A percentile compares a stretch with the other conserved stretches of the same genome.
phyloP scores from a whole-genome alignment of 192 early-diverging fungal genomes.

The Chytriomyces hyalinus region DNA sequence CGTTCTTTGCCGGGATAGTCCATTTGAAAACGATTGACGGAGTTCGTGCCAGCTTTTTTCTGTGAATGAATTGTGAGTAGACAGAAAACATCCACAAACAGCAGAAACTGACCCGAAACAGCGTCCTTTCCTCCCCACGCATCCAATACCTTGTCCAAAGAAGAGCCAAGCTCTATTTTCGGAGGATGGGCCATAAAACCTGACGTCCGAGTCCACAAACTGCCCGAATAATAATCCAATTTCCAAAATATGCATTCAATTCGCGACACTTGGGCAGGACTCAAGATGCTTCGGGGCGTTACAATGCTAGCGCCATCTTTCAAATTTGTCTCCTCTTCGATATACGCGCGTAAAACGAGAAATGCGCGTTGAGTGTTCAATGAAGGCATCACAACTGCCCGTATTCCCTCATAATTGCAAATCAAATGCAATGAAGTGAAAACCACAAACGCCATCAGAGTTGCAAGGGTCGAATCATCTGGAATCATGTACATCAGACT shows the following conservation, averaged over 20 bases:
- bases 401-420: conserved; percentile 47
- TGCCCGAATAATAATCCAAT: conserved; percentile 3
- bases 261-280: conserved; percentile 6
- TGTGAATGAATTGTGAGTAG: too few relatives aligned
- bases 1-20: neutral
- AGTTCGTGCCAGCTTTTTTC: neutral
- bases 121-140: conserved; percentile 14
- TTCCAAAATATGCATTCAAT: conserved; percentile 33
- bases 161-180: conserved; percentile 14
- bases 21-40: neutral
- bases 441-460: conserved; percentile 27
- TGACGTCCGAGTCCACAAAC: neutral
- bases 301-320: neutral
- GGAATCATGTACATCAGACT: conserved; percentile 9
- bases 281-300: neutral
- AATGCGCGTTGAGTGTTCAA: conserved; percentile 45
- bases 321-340: neutral
- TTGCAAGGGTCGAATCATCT: neutral
- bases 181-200: neutral
- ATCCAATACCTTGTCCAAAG: conserved; percentile 18
- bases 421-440: conserved; percentile 46
- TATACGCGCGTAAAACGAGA: conserved; percentile 32
- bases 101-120: neutral
- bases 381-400: conserved; percentile 40
- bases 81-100: too few relatives aligned